phyloP scores from a whole-genome alignment of 257 asterid species.

The Galeopsis tetrahit region DNA sequence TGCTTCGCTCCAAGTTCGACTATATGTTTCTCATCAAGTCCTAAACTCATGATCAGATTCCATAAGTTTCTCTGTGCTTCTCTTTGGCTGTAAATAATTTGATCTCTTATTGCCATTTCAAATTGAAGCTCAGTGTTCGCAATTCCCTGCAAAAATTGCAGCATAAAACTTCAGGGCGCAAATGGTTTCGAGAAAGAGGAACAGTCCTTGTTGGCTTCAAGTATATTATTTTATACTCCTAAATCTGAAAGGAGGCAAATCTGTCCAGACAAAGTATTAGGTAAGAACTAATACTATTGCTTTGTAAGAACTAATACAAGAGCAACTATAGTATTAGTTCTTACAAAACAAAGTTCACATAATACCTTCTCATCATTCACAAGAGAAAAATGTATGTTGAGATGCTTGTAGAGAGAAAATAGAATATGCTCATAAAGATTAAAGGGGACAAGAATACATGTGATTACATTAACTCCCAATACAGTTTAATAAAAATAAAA shows the following conservation, averaged over 20 bases:
- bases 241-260: slow-evolving; percentile 9
- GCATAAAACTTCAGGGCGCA: slow-evolving; percentile 20
- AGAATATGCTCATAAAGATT: not conserved
- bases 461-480: slow-evolving; percentile 3
- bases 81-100: slow-evolving; percentile 77
- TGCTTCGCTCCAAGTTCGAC: slow-evolving; percentile 66
- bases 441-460: slow-evolving; percentile 2
- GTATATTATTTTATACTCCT: slow-evolving; percentile 1
- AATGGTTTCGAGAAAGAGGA: slow-evolving; percentile 21
- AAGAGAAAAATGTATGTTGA: not conserved
- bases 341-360: too few relatives aligned
- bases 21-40: slow-evolving; percentile 82
- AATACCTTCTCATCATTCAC: not conserved
- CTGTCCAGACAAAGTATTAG: not conserved
- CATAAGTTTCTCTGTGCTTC: slow-evolving; percentile 80
- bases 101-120: slow-evolving; percentile 96
- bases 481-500: too few relatives aligned
- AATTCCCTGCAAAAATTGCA: slow-evolving; percentile 63
- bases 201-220: slow-evolving; percentile 7
- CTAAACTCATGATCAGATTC: slow-evolving; percentile 76
- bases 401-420: slow-evolving; percentile 15
- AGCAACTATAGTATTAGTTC: too few relatives aligned
- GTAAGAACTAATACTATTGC: too few relatives aligned
- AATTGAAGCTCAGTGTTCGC: slow-evolving; percentile 91
- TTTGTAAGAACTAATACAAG: too few relatives aligned